Base-by-base conservation (phyloP, 441 rosid genomes). In the Erysimum pusillum region DNA sequence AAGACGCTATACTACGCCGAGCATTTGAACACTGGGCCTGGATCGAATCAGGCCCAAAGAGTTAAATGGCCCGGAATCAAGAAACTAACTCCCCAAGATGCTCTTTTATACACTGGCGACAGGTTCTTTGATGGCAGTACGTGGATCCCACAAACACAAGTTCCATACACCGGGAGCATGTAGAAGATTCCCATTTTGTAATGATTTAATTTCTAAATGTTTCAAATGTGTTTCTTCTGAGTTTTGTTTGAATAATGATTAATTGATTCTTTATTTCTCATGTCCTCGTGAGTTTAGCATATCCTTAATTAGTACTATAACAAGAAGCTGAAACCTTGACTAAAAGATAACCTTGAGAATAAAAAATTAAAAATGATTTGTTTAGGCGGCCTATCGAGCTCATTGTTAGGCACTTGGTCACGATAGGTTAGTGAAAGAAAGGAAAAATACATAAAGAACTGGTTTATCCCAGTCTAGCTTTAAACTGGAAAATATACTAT, bases 1-100 rank as follows among this genome's bases (percentile, higher is more conserved):
- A 46, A 90, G 56, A 92, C 98, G 25, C 63, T 81, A 38, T 83
- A 25, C 22, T 94, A 86, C 12, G 79, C 85, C 0, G 98, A 94
- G 85, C 83, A 70, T 61, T 28, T 75, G 28, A 90, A 90, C 73
- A 67, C 74, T 44, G 98, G 97, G 39, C 80, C 89, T n/a, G 97
- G 98, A 10, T 78, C 98, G 0, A 71, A 2, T 11, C 67, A 39
- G 42, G 42, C 81, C 0, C 34, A 51, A 4, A 84, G 93, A 63
- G 99, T 86, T 5, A 81, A 38, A 3, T 92, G 97, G 97, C 80
- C 70, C 6, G 94, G 97, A 0, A 54, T 88, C 38, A 87, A 76
- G 84, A 84, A 61, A 62, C 34, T 88, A 0, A 17, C 73, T 0
- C 39, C 76, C 0, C 15, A 62, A 10, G 79, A 80, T 4, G 88